Evolutionary conservation across 805 yeast species (phyloP), one percentile per base, ranked within the genome.

Genomic region (Candida lessepsii): DNA sequence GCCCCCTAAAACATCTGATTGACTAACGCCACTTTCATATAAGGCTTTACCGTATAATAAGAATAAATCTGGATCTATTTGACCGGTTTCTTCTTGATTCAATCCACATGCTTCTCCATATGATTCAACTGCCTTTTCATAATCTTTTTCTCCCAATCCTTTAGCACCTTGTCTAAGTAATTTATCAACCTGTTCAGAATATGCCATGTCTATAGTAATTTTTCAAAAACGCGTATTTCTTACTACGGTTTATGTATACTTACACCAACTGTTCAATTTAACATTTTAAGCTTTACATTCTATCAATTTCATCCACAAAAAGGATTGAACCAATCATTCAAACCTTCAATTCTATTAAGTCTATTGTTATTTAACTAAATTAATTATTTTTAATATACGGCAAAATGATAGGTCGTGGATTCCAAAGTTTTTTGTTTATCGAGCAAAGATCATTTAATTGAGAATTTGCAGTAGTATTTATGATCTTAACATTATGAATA

Each of bases 1-100:
- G 6, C 61, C 83, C 13, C 95, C 96, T 45, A 90, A 72, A 3
- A 90, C 83, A 31, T 83, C 90, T 2, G 88, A 80, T 32, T 76
- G 82, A 14, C 78, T 65, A 7, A 86, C 84, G 0, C 90, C 97
- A 27, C 78, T 75, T 47, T 81, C 84, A 62, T 83, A 89, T 26
- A 90, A 61, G 0, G 96, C 80, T 57, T 81, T 80, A 2, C 96
- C 96, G 49, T 89, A 89, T 29, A 84, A 60, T 48, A 74, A 79
- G 52, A 89, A 66, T 49, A 87, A 69, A 45, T 86, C 86, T 4
- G 93, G 83, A 47, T 88, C 95, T 32, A 76, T 75, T n/a, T 76
- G 80, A 10, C 73, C 68, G 16, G 71, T 63, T 28, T 69, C 70
- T 9, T 63, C 63, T 36, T 78, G 73, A 48, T 63, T 71, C 30